Base-by-base conservation (phyloP, 495 filamentous ascomycete genomes). In the Xylaria venustula region DNA sequence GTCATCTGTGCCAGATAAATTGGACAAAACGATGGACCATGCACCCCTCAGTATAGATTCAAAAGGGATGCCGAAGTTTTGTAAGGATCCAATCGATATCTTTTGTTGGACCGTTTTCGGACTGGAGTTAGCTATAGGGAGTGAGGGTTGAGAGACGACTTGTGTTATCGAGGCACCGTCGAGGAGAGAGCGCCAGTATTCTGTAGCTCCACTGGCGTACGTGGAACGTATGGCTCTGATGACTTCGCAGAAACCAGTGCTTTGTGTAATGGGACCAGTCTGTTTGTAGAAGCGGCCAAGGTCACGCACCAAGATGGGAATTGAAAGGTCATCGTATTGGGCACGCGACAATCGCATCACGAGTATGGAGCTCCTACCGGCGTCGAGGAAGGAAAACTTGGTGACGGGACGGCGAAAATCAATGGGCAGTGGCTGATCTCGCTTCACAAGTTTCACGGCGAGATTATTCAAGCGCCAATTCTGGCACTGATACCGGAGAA, bases 311-410 rank as follows among this genome's bases (percentile, higher is more conserved):
- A 81, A 58, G 2, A 78, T 50, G 5, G 71, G 74, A 30, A 78
- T 61, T 0, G 78, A 79, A 3, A 73, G 61, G 25, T 76, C 73
- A 45, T 80, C 77, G 47, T 80, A 81, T 42, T 81, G 77, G 12
- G 77, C 78, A 58, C 75, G 77, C 23, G 75, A 76, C 8, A 81
- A 66, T 45, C 78, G 68, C 53, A 81, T 61, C 2, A 79, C 49
- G 22, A 81, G 71, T 0, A 69, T 62, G n/a, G 77, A 79, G 50
- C 75, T 77, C 65, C 77, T 80, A 32, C 74, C 70, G 0, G 70
- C 78, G 32, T 81, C 78, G 19, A 81, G 50, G 44, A 79, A 78
- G 36, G 66, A 72, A 60, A 81, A 81, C 51, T 78, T 80, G 15
- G 78, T 80, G 47, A 80, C 61, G 0, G 78, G 77, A 1, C 64